Evolutionary conservation across 306 rosid genomes (phyloP).

Genomic region (Inga oerstediana): DNA sequence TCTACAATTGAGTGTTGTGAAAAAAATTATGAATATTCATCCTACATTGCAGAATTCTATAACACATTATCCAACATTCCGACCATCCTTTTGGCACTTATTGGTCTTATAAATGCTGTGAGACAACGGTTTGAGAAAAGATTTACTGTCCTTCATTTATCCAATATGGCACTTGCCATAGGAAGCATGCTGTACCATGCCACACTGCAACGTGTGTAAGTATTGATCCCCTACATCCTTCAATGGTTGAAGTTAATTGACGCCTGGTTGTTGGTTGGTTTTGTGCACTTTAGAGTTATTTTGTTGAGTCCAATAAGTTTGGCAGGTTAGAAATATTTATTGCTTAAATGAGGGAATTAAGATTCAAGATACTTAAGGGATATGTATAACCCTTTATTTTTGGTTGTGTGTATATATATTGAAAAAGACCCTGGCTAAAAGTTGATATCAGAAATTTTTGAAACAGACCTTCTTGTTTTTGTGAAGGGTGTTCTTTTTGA

Average conservation of each 20-base stretch:
- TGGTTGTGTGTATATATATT: not conserved
- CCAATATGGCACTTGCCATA: conserved; percentile 83
- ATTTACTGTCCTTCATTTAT: conserved; percentile 84
- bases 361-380: not conserved
- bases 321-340: conserved; percentile 4
- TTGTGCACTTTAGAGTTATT: not conserved
- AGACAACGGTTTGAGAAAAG: conserved; percentile 94
- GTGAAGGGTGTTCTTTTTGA: not conserved
- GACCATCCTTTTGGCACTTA: conserved; percentile 77
- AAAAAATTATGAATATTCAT: conserved; percentile 70
- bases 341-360: conserved; percentile 14
- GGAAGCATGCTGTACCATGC: conserved; percentile 96
- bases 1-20: conserved; percentile 85
- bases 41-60: conserved; percentile 87
- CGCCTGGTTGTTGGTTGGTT: conserved; percentile 19
- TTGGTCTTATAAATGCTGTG: conserved; percentile 83
- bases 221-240: conserved; percentile 25
- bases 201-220: conserved; percentile 84
- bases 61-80: conserved; percentile 89
- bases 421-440: not conserved
- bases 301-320: not conserved
- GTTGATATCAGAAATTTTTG: not conserved
- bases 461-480: not conserved
- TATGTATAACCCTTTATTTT: not conserved
- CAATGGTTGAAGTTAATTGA: conserved; percentile 9